These are phyloP conservation scores for Nemania bipapillata DNA, from an alignment of 2,329 filamentous ascomycete species.

Conservation along the genomic window DNA sequence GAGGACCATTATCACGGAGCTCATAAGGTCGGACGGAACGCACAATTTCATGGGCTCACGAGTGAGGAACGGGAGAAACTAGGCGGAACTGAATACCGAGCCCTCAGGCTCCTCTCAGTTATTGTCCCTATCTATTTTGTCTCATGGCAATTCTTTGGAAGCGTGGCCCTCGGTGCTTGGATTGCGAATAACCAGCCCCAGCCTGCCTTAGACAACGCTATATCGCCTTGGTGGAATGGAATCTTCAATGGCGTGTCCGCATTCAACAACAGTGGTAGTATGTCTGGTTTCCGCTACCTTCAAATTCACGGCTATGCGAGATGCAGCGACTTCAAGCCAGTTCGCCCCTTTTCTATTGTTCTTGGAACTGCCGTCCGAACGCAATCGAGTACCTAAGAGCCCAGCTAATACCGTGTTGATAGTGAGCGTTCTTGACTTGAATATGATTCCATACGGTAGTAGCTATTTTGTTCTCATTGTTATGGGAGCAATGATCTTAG, in stretches of 20 bases:
- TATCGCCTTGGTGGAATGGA: constrained; percentile 75
- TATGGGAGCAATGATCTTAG: constrained; percentile 69
- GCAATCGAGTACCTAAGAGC: not conserved
- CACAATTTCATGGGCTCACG: constrained; percentile 46
- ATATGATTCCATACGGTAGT: constrained; percentile 70
- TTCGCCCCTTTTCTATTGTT: not conserved
- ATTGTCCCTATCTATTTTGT: constrained; percentile 71
- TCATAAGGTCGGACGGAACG: constrained; percentile 53
- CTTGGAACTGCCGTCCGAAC: not conserved
- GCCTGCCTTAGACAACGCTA: constrained; percentile 63
- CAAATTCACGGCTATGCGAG: not conserved
- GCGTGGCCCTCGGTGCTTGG: constrained; percentile 66
- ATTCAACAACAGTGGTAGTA: constrained; percentile 75
- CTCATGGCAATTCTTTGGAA: constrained; percentile 59
- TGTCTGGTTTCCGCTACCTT: constrained; percentile 4
- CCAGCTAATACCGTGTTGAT: constrained; percentile 7
- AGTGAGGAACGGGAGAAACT: constrained; percentile 58
- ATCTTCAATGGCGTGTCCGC: constrained; percentile 74
- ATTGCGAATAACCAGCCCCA: constrained; percentile 63
- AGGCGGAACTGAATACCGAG: constrained; percentile 72
- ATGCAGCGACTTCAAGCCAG: not conserved
- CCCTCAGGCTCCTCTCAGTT: constrained; percentile 67
- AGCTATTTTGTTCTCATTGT: constrained; percentile 63
- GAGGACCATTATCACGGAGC: constrained; percentile 50
- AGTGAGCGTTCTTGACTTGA: constrained; percentile 72